Evolutionary conservation across 192 early-diverging fungal species (phyloP).

Genomic region (Coemansia sp.): DNA sequence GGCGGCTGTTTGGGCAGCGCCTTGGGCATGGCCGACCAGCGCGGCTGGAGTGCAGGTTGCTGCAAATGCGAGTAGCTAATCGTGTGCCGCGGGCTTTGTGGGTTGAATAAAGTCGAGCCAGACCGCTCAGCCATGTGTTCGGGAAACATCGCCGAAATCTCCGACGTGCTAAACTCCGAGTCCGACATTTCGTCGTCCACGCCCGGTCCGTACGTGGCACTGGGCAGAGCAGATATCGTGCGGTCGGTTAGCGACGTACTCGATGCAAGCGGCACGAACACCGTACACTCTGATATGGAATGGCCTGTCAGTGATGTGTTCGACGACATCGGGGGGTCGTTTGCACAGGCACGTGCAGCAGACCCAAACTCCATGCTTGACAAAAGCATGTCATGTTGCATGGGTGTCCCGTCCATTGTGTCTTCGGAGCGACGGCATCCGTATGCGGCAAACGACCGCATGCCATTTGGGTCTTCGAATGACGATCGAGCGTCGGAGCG

Average conservation of each 20-base stretch:
- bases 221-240: slow-evolving; percentile 8
- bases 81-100: slow-evolving; percentile 4
- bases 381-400: slow-evolving; percentile 15
- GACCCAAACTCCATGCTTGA: slow-evolving; percentile 41
- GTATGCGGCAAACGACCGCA: slow-evolving; percentile 12
- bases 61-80: slow-evolving; percentile 15
- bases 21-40: slow-evolving; percentile 12
- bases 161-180: slow-evolving; percentile 29
- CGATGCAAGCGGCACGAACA: background rate
- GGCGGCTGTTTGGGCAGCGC: slow-evolving; percentile 28
- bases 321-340: slow-evolving; percentile 16
- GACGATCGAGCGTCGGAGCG: background rate
- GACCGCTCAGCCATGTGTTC: slow-evolving; percentile 27
- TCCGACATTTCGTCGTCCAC: slow-evolving; percentile 16
- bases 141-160: slow-evolving; percentile 24
- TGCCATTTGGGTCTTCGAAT: slow-evolving; percentile 12
- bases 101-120: slow-evolving; percentile 30
- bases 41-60: background rate
- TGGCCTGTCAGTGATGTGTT: slow-evolving; percentile 13
- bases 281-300: slow-evolving; percentile 2
- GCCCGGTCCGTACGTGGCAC: background rate
- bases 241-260: slow-evolving; percentile 14
- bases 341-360: slow-evolving; percentile 25
- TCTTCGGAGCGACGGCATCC: slow-evolving; percentile 23
- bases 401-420: slow-evolving; percentile 1